A percentile compares a stretch with the other conserved stretches of the same genome.
Evolutionary conservation across 73 alveolate species (phyloP).

Genomic region (Durusdinium trenchii): DNA sequence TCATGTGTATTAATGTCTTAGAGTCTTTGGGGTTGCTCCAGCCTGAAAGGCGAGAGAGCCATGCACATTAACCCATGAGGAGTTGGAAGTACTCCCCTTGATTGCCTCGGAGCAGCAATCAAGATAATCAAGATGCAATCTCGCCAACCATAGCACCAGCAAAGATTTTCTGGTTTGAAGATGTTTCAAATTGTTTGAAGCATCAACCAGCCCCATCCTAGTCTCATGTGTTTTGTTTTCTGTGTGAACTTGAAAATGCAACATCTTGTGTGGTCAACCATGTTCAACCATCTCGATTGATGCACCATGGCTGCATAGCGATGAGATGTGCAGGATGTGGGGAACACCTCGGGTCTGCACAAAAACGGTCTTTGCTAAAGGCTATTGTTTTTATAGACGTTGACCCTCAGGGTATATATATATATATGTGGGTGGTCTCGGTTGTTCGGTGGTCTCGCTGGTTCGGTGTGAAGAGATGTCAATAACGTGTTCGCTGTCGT

Average conservation of each 20-base stretch:
- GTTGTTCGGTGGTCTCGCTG: no score
- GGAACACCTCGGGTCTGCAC: no score
- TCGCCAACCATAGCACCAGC: not conserved
- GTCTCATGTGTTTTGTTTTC: not conserved
- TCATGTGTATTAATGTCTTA: no score
- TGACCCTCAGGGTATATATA: not conserved
- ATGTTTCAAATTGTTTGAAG: not conserved
- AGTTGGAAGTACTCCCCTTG: not conserved
- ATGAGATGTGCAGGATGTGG: not conserved
- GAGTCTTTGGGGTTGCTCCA: not conserved
- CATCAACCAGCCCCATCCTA: no score
- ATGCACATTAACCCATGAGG: not conserved
- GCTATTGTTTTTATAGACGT: not conserved
- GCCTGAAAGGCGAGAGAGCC: not conserved
- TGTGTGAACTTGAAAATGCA: not conserved
- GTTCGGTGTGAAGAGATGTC: no score
- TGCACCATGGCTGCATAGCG: not conserved
- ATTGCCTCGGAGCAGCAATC: not conserved
- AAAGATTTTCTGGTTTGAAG: not conserved
- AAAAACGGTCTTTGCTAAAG: not conserved
- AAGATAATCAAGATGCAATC: not conserved
- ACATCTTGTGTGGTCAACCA: not conserved
- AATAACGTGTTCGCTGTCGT: no score
- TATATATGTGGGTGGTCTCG: no score
- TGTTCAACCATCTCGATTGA: not conserved